These are phyloP conservation scores for Solanum bulbocastanum DNA, from an alignment of 257 asterid genomes.

Conservation along the genomic window DNA sequence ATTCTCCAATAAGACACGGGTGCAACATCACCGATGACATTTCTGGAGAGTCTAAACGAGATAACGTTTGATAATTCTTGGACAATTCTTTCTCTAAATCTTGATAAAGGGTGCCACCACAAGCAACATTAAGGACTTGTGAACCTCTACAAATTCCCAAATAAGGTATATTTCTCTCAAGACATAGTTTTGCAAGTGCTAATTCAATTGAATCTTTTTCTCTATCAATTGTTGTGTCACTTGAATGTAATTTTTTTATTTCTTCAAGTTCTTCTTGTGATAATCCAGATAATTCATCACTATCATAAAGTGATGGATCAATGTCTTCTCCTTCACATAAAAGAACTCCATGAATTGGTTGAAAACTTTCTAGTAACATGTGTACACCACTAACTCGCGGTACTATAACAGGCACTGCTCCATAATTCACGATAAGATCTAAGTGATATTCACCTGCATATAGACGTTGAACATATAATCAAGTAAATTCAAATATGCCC, in stretches of 20 bases:
- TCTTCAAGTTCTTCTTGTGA: slow-evolving; percentile 60
- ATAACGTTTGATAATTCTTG: not conserved
- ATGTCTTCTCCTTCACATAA: slow-evolving; percentile 91
- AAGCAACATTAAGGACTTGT: slow-evolving; percentile 81
- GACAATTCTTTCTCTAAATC: slow-evolving; percentile 57
- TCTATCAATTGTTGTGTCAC: slow-evolving; percentile 63
- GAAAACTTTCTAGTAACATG: slow-evolving; percentile 60
- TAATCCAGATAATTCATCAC: slow-evolving; percentile 25
- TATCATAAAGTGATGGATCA: slow-evolving; percentile 65
- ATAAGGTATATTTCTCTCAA: slow-evolving; percentile 78
- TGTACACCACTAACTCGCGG: slow-evolving; percentile 78
- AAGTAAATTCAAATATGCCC: not conserved
- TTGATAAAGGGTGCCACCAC: slow-evolving; percentile 85
- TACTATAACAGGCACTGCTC: slow-evolving; percentile 73
- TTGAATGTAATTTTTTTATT: slow-evolving; percentile 38
- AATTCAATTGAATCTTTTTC: slow-evolving; percentile 83
- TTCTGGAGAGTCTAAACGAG: not conserved
- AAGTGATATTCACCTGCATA: slow-evolving; percentile 70
- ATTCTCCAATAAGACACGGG: not conserved
- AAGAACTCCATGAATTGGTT: slow-evolving; percentile 86
- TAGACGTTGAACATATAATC: not conserved
- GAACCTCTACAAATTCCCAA: slow-evolving; percentile 89
- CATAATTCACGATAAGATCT: slow-evolving; percentile 69
- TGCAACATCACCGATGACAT: not conserved
- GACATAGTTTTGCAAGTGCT: slow-evolving; percentile 68